A percentile compares a stretch with the other conserved stretches of the same genome.
These are phyloP conservation scores for Cladosporium halotolerans DNA, from an alignment of 2,329 filamentous ascomycete genomes.

Conservation along the genomic window DNA sequence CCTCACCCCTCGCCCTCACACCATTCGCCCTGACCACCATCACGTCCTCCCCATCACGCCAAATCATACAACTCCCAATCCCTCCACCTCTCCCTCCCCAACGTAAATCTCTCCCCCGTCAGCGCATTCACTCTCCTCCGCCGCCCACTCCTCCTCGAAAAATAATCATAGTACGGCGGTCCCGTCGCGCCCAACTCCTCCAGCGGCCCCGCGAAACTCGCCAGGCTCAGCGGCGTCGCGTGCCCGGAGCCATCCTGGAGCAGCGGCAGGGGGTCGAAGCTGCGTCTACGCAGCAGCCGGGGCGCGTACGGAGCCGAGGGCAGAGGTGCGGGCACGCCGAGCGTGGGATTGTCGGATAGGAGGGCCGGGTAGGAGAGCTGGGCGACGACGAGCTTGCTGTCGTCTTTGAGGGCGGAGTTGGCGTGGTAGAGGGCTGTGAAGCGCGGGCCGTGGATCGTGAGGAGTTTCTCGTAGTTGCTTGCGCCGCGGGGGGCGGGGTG, in stretches of 20 bases:
- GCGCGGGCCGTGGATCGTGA: constrained; percentile 1
- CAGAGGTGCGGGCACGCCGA: background rate
- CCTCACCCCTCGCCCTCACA: too few species aligned
- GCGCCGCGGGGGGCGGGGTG: background rate
- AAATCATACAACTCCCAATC: constrained; percentile 1
- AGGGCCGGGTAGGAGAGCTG: constrained; percentile 4
- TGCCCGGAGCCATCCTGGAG: too few species aligned
- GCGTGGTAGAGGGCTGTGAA: constrained; percentile 15
- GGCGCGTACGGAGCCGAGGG: background rate
- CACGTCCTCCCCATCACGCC: background rate
- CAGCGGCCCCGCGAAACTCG: too few species aligned
- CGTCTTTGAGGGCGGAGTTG: constrained; percentile 16
- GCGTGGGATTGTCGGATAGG: background rate
- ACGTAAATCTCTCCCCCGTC: constrained; percentile 1
- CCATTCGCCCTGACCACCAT: too few species aligned
- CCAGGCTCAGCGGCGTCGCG: too few species aligned
- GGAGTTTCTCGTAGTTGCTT: constrained; percentile 18
- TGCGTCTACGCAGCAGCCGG: background rate
- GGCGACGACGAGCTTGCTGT: constrained; percentile 15
- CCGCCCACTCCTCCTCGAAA: constrained; percentile 1
- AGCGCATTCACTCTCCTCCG: background rate
- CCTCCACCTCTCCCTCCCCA: constrained; percentile 2
- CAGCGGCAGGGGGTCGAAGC: background rate
- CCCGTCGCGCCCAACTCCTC: too few species aligned
- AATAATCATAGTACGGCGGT: constrained; percentile 2